Conservation (phyloP, 2,329 filamentous ascomycete genomes). For the Anthostomella pinea region DNA sequence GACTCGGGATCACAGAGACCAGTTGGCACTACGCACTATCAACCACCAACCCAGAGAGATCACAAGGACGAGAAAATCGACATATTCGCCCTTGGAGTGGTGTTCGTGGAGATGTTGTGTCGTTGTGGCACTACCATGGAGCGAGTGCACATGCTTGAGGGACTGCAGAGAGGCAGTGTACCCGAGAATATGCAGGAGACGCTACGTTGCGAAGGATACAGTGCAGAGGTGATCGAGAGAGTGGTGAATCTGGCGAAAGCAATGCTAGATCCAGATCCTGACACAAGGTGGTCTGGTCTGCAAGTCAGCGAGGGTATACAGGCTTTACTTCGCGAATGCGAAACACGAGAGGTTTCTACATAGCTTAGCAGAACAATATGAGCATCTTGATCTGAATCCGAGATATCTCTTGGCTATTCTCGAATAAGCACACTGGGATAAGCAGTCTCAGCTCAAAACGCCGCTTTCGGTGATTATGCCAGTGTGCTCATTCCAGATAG, state of each 20-base stretch:
- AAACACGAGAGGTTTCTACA: background rate
- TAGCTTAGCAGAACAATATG: background rate
- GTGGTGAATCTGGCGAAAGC: conserved; percentile 19
- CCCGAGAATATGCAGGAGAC: conserved; percentile 15
- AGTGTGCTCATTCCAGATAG: no score
- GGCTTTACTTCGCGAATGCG: conserved; percentile 16
- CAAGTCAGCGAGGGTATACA: conserved; percentile 21
- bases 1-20: conserved; percentile 32
- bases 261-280: conserved; percentile 26
- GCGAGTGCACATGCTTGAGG: conserved; percentile 32
- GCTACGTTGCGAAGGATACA: conserved; percentile 19
- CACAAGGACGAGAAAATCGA: conserved; percentile 53
- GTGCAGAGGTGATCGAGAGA: conserved; percentile 11
- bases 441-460: no score
- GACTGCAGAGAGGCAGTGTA: conserved; percentile 22
- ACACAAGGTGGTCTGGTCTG: conserved; percentile 19
- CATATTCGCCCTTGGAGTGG: conserved; percentile 58
- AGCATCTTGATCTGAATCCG: no score
- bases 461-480: no score
- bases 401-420: no score
- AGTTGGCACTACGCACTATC: conserved; percentile 63
- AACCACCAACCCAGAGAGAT: conserved; percentile 41
- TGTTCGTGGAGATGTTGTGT: conserved; percentile 59
- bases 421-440: no score
- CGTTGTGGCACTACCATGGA: conserved; percentile 52